These are phyloP conservation scores for Dactylella cylindrospora DNA, from an alignment of 2,329 filamentous ascomycete genomes.

Conservation along the genomic window DNA sequence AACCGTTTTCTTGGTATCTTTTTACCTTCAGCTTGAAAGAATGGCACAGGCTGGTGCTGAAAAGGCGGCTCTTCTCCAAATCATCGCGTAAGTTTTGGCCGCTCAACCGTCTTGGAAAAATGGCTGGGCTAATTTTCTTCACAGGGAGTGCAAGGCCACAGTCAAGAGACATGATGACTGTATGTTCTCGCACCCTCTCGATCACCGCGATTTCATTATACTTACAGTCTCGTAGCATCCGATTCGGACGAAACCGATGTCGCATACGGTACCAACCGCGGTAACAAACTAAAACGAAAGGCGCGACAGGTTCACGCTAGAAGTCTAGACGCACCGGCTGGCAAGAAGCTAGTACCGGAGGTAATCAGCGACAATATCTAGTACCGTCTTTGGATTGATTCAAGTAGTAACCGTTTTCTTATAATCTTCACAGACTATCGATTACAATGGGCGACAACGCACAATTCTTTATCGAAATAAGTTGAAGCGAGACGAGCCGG, in stretches of 20 bases:
- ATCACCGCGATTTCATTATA: not conserved
- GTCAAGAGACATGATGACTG: constrained; percentile 45
- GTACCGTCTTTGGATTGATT: not conserved
- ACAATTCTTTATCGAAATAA: constrained; percentile 68
- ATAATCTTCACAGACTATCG: constrained; percentile 60
- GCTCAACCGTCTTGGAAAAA: constrained; percentile 1
- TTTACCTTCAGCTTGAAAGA: not conserved
- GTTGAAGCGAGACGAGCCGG: constrained; percentile 32
- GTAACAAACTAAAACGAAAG: constrained; percentile 75
- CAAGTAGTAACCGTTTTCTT: not conserved
- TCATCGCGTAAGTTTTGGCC: constrained; percentile 46
- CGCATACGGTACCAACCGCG: constrained; percentile 70
- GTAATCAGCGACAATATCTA: constrained; percentile 53
- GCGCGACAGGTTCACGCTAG: constrained; percentile 71
- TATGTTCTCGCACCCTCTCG: constrained; percentile 2
- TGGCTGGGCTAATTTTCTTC: constrained; percentile 10
- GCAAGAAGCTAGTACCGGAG: constrained; percentile 70
- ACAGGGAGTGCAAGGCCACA: constrained; percentile 48
- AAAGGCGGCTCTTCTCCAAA: constrained; percentile 40
- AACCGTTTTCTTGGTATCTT: no score
- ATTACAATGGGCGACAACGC: constrained; percentile 72
- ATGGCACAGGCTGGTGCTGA: constrained; percentile 39
- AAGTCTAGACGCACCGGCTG: constrained; percentile 66
- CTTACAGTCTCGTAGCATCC: constrained; percentile 60
- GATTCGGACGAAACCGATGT: constrained; percentile 72